Percentiles rank a stretch among this genome's conserved stretches.
These are phyloP conservation scores for Kwoniella mangroviensis DNA, from an alignment of 768 basidiomycete genomes.

Conservation along the genomic window DNA sequence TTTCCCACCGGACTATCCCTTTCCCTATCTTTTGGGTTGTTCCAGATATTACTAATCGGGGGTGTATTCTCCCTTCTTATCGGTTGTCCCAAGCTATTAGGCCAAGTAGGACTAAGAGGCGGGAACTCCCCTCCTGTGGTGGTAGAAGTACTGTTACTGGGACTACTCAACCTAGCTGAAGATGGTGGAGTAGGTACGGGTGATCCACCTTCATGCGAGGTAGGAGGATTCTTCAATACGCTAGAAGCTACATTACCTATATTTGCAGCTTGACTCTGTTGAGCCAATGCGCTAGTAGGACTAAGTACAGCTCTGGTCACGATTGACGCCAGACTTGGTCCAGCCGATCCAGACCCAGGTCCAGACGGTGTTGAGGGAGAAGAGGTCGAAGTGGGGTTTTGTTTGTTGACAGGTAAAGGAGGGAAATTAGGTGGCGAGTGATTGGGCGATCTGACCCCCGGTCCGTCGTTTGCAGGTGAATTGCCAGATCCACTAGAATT, in stretches of 20 bases:
- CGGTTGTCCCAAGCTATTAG: background rate
- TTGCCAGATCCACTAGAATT: constrained; percentile 22
- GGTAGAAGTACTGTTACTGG: background rate
- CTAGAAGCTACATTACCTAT: constrained; percentile 13
- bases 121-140: constrained; percentile 16
- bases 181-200: background rate
- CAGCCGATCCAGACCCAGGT: constrained; percentile 11
- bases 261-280: constrained; percentile 23
- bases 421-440: constrained; percentile 49
- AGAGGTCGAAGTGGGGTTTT: background rate
- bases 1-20: constrained; percentile 6
- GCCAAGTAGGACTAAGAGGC: constrained; percentile 18
- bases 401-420: constrained; percentile 42
- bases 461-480: constrained; percentile 7
- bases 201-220: background rate
- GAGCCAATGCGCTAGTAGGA: constrained; percentile 41
- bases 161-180: background rate
- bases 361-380: background rate
- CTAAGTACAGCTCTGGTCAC: constrained; percentile 55
- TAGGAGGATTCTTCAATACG: constrained; percentile 8
- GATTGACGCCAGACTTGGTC: constrained; percentile 55
- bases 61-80: constrained; percentile 19
- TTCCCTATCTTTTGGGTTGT: background rate
- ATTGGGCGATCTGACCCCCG: constrained; percentile 3
- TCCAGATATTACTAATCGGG: constrained; percentile 9